phyloP scores from a whole-genome alignment of 768 basidiomycete genomes.

The Glaciozyma martinii region DNA sequence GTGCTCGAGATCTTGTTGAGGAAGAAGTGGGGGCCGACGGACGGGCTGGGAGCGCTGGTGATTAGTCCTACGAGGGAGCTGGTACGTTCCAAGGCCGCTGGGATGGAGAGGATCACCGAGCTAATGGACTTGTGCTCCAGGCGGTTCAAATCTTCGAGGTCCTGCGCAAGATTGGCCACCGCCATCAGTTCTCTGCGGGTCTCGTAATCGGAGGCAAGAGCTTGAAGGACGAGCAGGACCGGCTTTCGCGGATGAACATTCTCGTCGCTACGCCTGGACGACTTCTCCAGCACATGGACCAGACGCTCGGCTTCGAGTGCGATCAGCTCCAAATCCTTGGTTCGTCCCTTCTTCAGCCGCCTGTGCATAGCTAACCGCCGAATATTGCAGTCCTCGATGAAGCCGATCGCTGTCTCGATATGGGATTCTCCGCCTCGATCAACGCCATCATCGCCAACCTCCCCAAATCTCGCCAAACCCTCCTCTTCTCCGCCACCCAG shows the following conservation, averaged over 20 bases:
- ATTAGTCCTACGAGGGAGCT: conserved; percentile 91
- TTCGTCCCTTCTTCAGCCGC: conserved; percentile 40
- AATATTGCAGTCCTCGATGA: conserved; percentile 73
- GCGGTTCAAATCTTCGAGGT: conserved; percentile 98
- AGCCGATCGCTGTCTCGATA: conserved; percentile 90
- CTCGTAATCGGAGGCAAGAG: conserved; percentile 94
- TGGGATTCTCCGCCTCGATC: conserved; percentile 84
- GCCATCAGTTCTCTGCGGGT: conserved; percentile 86
- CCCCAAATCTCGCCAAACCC: conserved; percentile 81
- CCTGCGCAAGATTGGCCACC: conserved; percentile 79
- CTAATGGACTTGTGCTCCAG: conserved; percentile 40
- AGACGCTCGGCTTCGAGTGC: conserved; percentile 87
- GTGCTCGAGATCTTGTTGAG: conserved; percentile 57
- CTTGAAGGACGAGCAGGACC: conserved; percentile 76
- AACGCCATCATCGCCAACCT: conserved; percentile 86
- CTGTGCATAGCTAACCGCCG: not conserved
- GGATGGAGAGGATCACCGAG: not conserved
- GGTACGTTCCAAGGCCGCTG: conserved; percentile 45
- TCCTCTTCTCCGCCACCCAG: conserved; percentile 95
- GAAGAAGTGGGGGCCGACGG: conserved; percentile 61
- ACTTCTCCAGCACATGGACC: conserved; percentile 94
- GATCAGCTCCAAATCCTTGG: conserved; percentile 85
- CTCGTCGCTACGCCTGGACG: conserved; percentile 95
- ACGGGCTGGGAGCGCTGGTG: conserved; percentile 75
- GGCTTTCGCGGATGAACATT: conserved; percentile 89